Percentiles rank a stretch among this genome's conserved stretches.
Conservation (phyloP, 176 grass and related monocot species). For the Cenchrus purpureus region DNA sequence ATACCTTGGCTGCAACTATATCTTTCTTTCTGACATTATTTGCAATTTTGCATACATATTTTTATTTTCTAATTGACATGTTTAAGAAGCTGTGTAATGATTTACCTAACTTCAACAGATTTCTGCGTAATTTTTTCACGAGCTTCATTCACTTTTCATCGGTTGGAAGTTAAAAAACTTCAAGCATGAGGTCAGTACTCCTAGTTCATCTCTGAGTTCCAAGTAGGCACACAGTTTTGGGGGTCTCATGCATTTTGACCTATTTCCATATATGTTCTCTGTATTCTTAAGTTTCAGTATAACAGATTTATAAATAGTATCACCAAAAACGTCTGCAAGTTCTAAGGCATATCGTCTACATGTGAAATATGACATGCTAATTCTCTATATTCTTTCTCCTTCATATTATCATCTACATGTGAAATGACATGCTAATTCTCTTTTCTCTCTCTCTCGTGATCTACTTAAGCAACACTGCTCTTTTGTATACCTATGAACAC, state of each 20-base stretch:
- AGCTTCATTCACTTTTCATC: constrained; percentile 20
- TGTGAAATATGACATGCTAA: background rate
- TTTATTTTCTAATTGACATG: constrained; percentile 29
- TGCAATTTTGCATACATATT: background rate
- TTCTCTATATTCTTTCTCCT: background rate
- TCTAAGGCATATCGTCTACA: background rate
- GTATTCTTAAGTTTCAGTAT: constrained; percentile 18
- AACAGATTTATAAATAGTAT: constrained; percentile 11
- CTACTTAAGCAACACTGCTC: background rate
- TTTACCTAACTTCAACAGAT: constrained; percentile 33
- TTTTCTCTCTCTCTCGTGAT: background rate
- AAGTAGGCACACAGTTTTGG: background rate
- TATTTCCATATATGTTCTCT: constrained; percentile 18
- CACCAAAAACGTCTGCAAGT: constrained; percentile 8
- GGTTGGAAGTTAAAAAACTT: constrained; percentile 7
- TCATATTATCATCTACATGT: background rate
- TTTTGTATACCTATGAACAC: background rate
- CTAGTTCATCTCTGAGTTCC: constrained; percentile 19
- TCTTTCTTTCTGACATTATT: background rate
- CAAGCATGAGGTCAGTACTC: constrained; percentile 57
- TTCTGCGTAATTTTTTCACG: background rate
- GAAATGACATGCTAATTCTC: background rate
- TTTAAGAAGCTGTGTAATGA: background rate
- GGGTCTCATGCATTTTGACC: constrained; percentile 2
- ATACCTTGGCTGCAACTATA: background rate